Evolutionary conservation across 768 basidiomycete species (phyloP), one percentile per base, ranked within the genome.

Genomic region (Naganishia friedmannii): DNA sequence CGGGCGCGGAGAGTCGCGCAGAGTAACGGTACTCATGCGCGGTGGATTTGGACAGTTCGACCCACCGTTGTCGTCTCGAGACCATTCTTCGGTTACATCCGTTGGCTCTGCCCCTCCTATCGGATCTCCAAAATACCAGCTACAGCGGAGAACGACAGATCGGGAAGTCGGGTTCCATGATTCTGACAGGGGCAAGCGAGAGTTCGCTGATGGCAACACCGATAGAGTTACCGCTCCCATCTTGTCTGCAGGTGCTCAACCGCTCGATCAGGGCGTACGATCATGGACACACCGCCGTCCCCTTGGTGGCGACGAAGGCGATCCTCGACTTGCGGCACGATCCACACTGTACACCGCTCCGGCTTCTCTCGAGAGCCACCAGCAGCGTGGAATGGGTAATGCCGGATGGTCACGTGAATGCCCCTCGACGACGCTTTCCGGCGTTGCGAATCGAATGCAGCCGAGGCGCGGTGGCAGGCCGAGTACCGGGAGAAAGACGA

Each of bases 1-100:
- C 48, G 39, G 42, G 48, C 45, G 31, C 31, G 39, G 57, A 69
- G 56, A 69, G 53, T 51, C 48, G 23, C 39, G 68, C 7, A 39
- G 68, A 21, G 56, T 29, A 26, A 57, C 68, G 12, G 68, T 69
- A 17, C 37, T 69, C 17, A 32, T 58, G 46, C 68, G 68, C 31
- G 68, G 68, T 21, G 68, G 68, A 23, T 69, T 69, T 31, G 53
- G 53, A 10, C 68, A 69, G 23, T 69, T 69, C 48, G 53, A 29
- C 28, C 48, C 48, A 12, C 23, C 58, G 12, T 37, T 46, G n/a
- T 12, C 57, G 21, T 23, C 55, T 15, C 42, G 57, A 1, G 68
- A 63, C 7, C 53, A 57, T 32, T 32, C 67, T 3, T 32, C 39
- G 5, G 13, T 23, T 10, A 23, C 54, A 0, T 5, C 53, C 1